phyloP scores from a whole-genome alignment of 1,284 basidiomycete genomes.

The Mycocalia duriaeana region DNA sequence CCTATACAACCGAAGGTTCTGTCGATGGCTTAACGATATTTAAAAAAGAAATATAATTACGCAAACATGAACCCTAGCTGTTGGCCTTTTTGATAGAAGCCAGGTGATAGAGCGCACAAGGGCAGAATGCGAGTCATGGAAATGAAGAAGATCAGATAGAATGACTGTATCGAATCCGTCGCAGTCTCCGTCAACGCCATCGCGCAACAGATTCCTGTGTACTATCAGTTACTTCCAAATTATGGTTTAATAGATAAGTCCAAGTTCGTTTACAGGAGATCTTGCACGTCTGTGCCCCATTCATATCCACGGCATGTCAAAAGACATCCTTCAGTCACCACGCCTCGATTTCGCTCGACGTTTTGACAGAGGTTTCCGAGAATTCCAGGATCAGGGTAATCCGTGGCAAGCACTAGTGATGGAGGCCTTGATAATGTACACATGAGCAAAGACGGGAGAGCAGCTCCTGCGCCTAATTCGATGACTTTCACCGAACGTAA shows the following conservation, averaged over 20 bases:
- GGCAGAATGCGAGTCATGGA: constrained; percentile 54
- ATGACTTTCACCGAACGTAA: constrained; percentile 42
- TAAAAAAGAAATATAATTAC: constrained; percentile 23
- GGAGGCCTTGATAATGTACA: constrained; percentile 42
- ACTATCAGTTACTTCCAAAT: constrained; percentile 13
- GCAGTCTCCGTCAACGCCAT: too few species aligned
- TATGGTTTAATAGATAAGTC: constrained; percentile 11
- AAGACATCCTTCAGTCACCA: constrained; percentile 32
- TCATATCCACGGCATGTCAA: constrained; percentile 50
- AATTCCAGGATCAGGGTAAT: constrained; percentile 62
- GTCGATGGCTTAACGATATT: neutral
- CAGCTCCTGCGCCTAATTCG: constrained; percentile 65
- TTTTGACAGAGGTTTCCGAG: constrained; percentile 51
- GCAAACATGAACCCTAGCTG: constrained; percentile 51
- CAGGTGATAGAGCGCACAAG: constrained; percentile 44
- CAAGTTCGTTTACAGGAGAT: constrained; percentile 43
- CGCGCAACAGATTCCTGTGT: too few species aligned
- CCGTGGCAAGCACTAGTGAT: constrained; percentile 52
- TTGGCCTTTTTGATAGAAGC: constrained; percentile 40
- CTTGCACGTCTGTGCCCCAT: constrained; percentile 50
- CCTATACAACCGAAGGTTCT: constrained; percentile 22
- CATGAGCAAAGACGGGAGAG: constrained; percentile 57
- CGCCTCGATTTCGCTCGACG: constrained; percentile 40
- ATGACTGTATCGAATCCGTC: constrained; percentile 57
- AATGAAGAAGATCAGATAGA: constrained; percentile 68